Percentiles rank a stretch among this genome's conserved stretches.
These are phyloP conservation scores for Panellus pusillus DNA, from an alignment of 768 basidiomycete genomes.

Conservation along the genomic window DNA sequence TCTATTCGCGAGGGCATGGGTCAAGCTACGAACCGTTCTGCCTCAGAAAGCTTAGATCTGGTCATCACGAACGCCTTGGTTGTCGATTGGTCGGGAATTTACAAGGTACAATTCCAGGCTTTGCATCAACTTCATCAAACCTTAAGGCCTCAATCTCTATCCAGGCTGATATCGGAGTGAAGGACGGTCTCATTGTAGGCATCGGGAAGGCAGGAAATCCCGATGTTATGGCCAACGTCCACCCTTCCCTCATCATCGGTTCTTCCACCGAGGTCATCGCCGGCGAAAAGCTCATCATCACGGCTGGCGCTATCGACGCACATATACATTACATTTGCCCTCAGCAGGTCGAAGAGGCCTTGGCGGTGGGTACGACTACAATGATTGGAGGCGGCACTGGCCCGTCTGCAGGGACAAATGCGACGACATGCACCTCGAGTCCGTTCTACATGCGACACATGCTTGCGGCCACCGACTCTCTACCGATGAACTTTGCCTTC, in stretches of 20 bases:
- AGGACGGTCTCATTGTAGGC: slow-evolving; percentile 74
- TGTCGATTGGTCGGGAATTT: slow-evolving; percentile 93
- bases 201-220: slow-evolving; percentile 99
- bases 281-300: slow-evolving; percentile 91
- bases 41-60: slow-evolving; percentile 75
- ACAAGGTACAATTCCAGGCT: slow-evolving; percentile 59
- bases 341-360: slow-evolving; percentile 84
- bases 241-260: slow-evolving; percentile 74
- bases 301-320: slow-evolving; percentile 89
- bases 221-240: slow-evolving; percentile 83
- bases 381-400: slow-evolving; percentile 97
- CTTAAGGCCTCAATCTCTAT: slow-evolving; percentile 4
- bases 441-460: slow-evolving; percentile 88
- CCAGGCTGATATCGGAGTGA: slow-evolving; percentile 94
- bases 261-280: slow-evolving; percentile 95
- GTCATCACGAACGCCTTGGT: slow-evolving; percentile 96
- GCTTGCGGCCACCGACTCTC: slow-evolving; percentile 86
- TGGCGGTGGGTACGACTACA: slow-evolving; percentile 84
- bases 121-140: neutral
- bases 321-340: slow-evolving; percentile 97
- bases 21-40: slow-evolving; percentile 73
- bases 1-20: slow-evolving; percentile 97
- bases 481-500: slow-evolving; percentile 91
- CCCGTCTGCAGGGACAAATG: slow-evolving; percentile 84
- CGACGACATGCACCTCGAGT: slow-evolving; percentile 93